Conservation (phyloP, 805 yeast species). For the Teunomyces panamensis region DNA sequence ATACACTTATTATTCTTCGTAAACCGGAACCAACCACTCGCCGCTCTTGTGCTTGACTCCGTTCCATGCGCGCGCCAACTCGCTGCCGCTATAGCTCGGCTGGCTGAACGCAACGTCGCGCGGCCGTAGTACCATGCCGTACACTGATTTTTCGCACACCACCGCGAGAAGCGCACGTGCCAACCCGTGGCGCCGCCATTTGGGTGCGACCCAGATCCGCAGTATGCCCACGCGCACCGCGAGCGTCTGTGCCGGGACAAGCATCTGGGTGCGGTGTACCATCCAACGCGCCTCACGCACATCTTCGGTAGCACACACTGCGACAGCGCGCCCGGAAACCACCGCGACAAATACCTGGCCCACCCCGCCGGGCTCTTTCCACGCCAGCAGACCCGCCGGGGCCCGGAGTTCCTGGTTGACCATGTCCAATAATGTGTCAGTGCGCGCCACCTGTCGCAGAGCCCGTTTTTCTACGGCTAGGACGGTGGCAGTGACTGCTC, state of each 20-base stretch:
- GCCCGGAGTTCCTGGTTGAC: slow-evolving; percentile 64
- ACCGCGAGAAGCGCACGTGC: slow-evolving; percentile 44
- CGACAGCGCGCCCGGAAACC: slow-evolving; percentile 47
- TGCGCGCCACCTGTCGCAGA: slow-evolving; percentile 18
- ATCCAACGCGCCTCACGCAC: slow-evolving; percentile 48
- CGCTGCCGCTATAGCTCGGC: slow-evolving; percentile 64
- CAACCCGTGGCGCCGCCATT: slow-evolving; percentile 49
- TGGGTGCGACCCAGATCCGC: slow-evolving; percentile 43
- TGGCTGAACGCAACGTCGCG: slow-evolving; percentile 65
- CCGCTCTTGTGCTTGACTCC: slow-evolving; percentile 56
- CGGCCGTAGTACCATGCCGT: slow-evolving; percentile 45
- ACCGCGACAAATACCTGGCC: slow-evolving; percentile 48
- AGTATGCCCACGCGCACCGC: slow-evolving; percentile 36
- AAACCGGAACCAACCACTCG: slow-evolving; percentile 48
- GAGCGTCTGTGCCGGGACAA: slow-evolving; percentile 47
- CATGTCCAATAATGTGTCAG: slow-evolving; percentile 38
- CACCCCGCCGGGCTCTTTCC: slow-evolving; percentile 21
- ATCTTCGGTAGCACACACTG: slow-evolving; percentile 53
- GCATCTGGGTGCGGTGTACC: slow-evolving; percentile 48
- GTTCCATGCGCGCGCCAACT: slow-evolving; percentile 54
- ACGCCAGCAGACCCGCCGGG: slow-evolving; percentile 32
- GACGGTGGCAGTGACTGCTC: slow-evolving; percentile 4
- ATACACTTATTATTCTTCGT: slow-evolving; percentile 13
- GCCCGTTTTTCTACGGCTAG: slow-evolving; percentile 10
- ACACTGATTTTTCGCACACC: slow-evolving; percentile 44